Percentiles rank a stretch among this genome's conserved stretches.
These are phyloP conservation scores for Cyclocybe aegerita DNA, from an alignment of 768 basidiomycete species.

Conservation along the genomic window DNA sequence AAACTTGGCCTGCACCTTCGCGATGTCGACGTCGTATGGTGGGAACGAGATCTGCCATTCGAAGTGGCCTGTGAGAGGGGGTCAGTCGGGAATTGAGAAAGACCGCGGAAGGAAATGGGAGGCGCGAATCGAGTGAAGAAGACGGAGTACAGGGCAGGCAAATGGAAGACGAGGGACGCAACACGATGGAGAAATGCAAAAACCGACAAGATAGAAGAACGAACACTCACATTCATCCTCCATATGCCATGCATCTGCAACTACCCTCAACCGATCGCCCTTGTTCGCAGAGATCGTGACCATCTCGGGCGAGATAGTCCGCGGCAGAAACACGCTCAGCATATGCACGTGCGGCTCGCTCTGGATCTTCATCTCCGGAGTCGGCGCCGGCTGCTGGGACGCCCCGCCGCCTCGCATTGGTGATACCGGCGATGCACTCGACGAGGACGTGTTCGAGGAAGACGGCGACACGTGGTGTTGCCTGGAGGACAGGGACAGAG, in stretches of 20 bases:
- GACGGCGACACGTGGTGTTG: constrained; percentile 8
- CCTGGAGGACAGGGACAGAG: constrained; percentile 19
- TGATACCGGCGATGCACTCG: neutral
- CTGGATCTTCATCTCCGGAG: constrained; percentile 46
- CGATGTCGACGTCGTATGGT: constrained; percentile 54
- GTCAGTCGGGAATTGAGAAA: neutral
- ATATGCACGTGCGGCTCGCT: constrained; percentile 40
- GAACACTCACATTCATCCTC: constrained; percentile 54
- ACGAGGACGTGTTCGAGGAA: constrained; percentile 13
- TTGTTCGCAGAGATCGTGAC: constrained; percentile 61
- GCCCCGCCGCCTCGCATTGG: too few species aligned
- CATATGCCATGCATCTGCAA: constrained; percentile 64
- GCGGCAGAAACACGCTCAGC: constrained; percentile 49
- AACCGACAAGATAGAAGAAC: neutral
- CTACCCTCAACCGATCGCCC: constrained; percentile 54
- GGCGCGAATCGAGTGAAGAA: neutral
- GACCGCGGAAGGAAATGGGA: neutral
- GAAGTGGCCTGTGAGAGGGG: constrained; percentile 47
- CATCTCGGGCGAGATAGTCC: constrained; percentile 55
- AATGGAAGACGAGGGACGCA: neutral
- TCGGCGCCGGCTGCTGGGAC: constrained; percentile 11
- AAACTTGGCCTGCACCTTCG: constrained; percentile 49
- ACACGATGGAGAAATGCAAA: constrained; percentile 1
- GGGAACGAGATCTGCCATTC: constrained; percentile 61
- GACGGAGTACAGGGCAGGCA: neutral